Conservation (phyloP, 129 eudicot genomes). For the Artemisia tridentata region DNA sequence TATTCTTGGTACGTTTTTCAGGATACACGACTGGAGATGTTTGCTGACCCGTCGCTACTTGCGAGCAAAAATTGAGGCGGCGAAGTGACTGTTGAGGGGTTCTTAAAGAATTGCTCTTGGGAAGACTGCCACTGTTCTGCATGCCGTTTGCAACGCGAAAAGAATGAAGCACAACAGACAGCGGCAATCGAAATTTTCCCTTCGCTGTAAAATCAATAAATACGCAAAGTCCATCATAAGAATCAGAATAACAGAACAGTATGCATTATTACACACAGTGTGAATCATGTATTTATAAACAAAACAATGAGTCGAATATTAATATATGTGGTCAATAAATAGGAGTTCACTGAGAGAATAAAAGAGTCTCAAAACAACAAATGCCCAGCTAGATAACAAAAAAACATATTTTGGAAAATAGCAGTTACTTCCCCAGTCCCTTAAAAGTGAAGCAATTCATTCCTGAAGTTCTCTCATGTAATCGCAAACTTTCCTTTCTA, state of each 20-base stretch:
- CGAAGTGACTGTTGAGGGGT: constrained; percentile 81
- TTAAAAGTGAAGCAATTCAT: background rate
- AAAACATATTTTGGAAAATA: background rate
- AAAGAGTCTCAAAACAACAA: background rate
- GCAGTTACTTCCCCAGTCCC: background rate
- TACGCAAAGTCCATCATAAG: constrained; percentile 20
- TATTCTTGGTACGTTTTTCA: constrained; percentile 79
- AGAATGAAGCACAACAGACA: constrained; percentile 18
- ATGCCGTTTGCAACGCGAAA: constrained; percentile 38
- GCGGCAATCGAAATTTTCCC: constrained; percentile 34
- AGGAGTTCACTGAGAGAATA: background rate
- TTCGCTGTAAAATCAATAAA: constrained; percentile 23
- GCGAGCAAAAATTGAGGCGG: constrained; percentile 79
- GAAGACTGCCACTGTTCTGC: constrained; percentile 80
- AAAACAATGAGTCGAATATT: constrained; percentile 10
- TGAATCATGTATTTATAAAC: background rate
- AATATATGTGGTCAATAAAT: constrained; percentile 1
- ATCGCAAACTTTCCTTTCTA: background rate
- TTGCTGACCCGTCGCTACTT: constrained; percentile 80
- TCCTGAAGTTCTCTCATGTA: background rate
- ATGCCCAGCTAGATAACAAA: constrained; percentile 7
- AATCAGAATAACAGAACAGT: constrained; percentile 29
- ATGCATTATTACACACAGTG: constrained; percentile 23
- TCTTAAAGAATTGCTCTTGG: constrained; percentile 69
- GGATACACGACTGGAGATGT: constrained; percentile 91